Evolutionary conservation across 495 filamentous ascomycete genomes (phyloP), one percentile per base, ranked within the genome.

Genomic region (Oleoguttula mirabilis): DNA sequence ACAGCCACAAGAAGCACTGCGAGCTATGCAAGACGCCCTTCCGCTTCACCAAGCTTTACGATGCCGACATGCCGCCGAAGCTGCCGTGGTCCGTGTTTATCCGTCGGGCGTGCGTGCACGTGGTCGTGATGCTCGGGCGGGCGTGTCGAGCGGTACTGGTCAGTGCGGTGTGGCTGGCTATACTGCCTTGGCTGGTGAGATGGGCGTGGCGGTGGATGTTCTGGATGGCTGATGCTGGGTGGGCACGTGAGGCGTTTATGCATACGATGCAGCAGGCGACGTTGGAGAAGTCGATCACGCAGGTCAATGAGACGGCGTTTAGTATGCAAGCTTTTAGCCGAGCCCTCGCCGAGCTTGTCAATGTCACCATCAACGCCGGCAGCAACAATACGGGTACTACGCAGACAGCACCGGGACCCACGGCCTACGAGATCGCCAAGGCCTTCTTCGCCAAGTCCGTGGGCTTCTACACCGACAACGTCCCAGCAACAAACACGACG

Each of bases 21-120:
- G 90, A 99, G 68, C 76, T 99, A 12, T 99, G 90, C 76, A 96
- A 96, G 61, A 99, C 92, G 16, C 77, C 85, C 1, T 99, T 95
- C 59, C 80, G 83, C 27, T 99, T 99, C 62, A 99, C 90, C 17
- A 96, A 99, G 57, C 73, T 99, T 7, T 99, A 99, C 66, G 73
- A 85, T 46, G 84, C 85, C 7, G 68, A 86, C 47, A 99, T 96
- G 92, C 90, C 90, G 3, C 71, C 74, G 33, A 71, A 68, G 8
- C 70, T 99, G 27, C 92, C 90, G 1, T 66, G 77, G 12, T 72
- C 76, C 21, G 66, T 99, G 45, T 94, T 96, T 57, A 43, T 84
- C 41, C 74, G 75, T 40, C 82, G 86, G 56, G 74, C 82, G 41
- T 57, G 76, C 21, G 69, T 80, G 25, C 88, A 94, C 57, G 59